Base-by-base conservation (phyloP, 805 yeast genomes). In the Brettanomyces anomalus region DNA sequence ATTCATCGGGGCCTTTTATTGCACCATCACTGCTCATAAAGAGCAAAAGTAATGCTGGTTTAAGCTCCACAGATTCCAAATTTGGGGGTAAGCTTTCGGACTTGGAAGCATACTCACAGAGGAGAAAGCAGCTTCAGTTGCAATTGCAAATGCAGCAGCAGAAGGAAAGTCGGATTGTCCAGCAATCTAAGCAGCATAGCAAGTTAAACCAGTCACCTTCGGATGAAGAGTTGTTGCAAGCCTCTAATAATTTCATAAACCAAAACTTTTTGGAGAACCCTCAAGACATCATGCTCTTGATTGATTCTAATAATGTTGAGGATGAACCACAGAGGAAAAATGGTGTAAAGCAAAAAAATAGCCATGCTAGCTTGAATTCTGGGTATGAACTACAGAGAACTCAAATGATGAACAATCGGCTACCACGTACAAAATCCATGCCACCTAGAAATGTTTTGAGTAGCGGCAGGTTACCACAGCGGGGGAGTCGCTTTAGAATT, bases 11-110 rank as follows among this genome's bases (percentile, higher is more conserved):
- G 20, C 36, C 48, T 4, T 58, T 57, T 38, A 49, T 59, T 20
- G 51, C 53, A 19, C 64, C 64, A 3, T 48, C 59, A 4, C 46
- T 56, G 47, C 40, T 59, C 20, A 46, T 57, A 47, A 59, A 55
- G 32, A 32, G 34, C 34, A 32, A 32, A n/a, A 32, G 34, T n/a
- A 32, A 32, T 14, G 18, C 7, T 7, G 18, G 34, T 32, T 7
- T n/a, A n/a, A 32, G 34, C n/a, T n/a, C 18, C 6, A 17, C 30
- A 6, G 36, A 20, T 13, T 11, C 30, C 31, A 56, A 56, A 40
- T 59, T 58, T 46, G 61, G 61, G 17, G 61, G 60, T 21, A 56
- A 53, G 41, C 39, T 58, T 32, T 48, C 54, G 18, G 57, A 54
- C 31, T 40, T 53, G 20, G 49, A 46, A 24, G 20, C 33, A 11